Percentiles rank a stretch among this genome's conserved stretches.
These are phyloP conservation scores for Backusella liffmaniae DNA, from an alignment of 192 early-diverging fungal genomes.

Conservation along the genomic window DNA sequence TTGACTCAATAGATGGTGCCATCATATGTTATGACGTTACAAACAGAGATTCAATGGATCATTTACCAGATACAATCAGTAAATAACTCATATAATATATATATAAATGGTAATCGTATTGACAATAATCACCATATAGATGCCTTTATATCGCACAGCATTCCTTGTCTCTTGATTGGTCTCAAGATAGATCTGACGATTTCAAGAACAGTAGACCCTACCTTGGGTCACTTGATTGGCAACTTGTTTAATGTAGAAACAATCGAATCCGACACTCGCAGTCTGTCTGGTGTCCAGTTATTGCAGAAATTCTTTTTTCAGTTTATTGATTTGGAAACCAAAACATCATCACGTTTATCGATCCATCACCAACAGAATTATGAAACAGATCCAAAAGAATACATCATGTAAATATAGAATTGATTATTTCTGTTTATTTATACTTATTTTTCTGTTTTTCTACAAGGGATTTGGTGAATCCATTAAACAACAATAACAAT, in stretches of 20 bases:
- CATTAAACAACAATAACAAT: constrained; percentile 7
- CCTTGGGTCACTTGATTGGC: constrained; percentile 11
- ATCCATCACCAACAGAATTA: not conserved
- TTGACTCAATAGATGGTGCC: constrained; percentile 19
- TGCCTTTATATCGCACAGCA: constrained; percentile 10
- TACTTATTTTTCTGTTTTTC: not conserved
- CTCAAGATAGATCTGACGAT: constrained; percentile 27
- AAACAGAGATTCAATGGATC: constrained; percentile 31
- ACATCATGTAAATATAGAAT: not conserved
- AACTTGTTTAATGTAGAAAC: constrained; percentile 14
- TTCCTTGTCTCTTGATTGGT: constrained; percentile 30
- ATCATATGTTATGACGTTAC: constrained; percentile 32
- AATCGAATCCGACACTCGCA: not conserved
- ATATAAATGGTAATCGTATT: not conserved
- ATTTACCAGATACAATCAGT: constrained; percentile 36
- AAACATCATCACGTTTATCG: not conserved
- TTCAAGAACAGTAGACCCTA: constrained; percentile 21
- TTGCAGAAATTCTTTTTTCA: not conserved
- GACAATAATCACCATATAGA: not conserved
- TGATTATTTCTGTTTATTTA: not conserved
- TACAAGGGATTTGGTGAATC: not conserved
- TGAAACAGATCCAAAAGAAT: not conserved
- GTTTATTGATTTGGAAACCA: not conserved
- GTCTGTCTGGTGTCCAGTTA: constrained; percentile 1
- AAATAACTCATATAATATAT: not conserved